These are phyloP conservation scores for Penicillium psychrofluorescens DNA, from an alignment of 495 filamentous ascomycete species.

Conservation along the genomic window DNA sequence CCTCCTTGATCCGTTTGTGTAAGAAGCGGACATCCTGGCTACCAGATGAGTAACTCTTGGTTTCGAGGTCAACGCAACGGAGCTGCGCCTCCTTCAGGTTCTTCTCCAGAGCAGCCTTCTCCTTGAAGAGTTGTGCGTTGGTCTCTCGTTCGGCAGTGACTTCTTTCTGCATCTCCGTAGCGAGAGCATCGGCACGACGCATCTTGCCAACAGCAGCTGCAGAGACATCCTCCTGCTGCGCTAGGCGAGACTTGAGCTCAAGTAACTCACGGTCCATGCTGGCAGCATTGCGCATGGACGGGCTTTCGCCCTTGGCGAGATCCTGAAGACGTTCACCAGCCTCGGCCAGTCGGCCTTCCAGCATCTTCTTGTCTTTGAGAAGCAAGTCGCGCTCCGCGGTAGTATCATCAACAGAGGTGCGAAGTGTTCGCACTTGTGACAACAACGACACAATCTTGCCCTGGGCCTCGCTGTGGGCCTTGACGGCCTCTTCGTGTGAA, in stretches of 20 bases:
- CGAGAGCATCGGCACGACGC: conserved; percentile 88
- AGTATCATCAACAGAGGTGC: conserved; percentile 79
- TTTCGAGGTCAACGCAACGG: conserved; percentile 85
- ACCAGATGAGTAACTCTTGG: conserved; percentile 88
- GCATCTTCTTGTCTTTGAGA: conserved; percentile 79
- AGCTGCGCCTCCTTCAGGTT: conserved; percentile 85
- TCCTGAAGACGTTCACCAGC: conserved; percentile 90
- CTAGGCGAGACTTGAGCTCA: conserved; percentile 81
- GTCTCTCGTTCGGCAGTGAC: conserved; percentile 83
- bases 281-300: conserved; percentile 87
- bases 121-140: conserved; percentile 78
- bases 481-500: conserved; percentile 86
- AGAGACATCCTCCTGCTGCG: conserved; percentile 90
- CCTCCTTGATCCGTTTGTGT: conserved; percentile 92
- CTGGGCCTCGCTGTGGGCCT: conserved; percentile 92
- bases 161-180: conserved; percentile 87
- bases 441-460: conserved; percentile 82
- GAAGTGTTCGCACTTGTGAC: conserved; percentile 81
- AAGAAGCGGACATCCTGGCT: conserved; percentile 95
- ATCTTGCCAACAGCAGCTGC: conserved; percentile 94
- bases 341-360: conserved; percentile 82
- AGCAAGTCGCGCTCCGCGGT: conserved; percentile 78
- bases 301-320: conserved; percentile 76
- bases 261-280: conserved; percentile 83
- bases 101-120: conserved; percentile 88